Evolutionary conservation across 129 eudicot genomes (phyloP), one percentile per base, ranked within the genome.

Genomic region (Flaveria bidentis): DNA sequence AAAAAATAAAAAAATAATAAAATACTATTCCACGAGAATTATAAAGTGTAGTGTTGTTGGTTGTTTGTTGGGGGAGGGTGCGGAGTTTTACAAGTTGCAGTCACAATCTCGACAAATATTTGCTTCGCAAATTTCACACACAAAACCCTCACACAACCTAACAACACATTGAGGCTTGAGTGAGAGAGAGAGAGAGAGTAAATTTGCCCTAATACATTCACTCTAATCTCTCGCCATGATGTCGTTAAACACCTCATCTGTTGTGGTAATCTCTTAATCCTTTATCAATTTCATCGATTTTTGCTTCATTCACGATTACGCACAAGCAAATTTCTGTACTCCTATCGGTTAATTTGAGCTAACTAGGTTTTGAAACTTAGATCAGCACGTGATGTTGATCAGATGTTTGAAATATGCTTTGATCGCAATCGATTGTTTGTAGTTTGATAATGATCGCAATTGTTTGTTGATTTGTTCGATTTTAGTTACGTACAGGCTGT

Each of bases 171-270:
- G 42, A 30, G 18, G 15, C 17, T 30, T 22, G 42, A 39, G 52
- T 20, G 53, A 39, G 55, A 2, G 36, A 13, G 67, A 73, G 4
- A 30, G 36, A 28, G 33, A 28, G 30, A 56, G 6, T n/a, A 16
- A 74, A 22, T 65, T 62, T 33, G 65, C 64, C 50, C 53, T 18
- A 6, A 56, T 49, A 66, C 69, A 17, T 36, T 36, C 25, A 17
- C 63, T 76, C 80, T 20, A 50, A 72, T 76, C 73, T 65, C 73
- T 65, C 73, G 73, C 72, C 53, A 76, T 76, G 80, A 76, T 51
- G 65, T 76, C 80, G 52, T 51, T 76, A 58, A 76, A 65, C 65
- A 22, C 25, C 17, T 76, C 80, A n/a, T 76, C 80, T 4, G 14
- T 76, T 6, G 41, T 65, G 45, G 69, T 63, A 63, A 63, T 30